Evolutionary conservation across 768 basidiomycete genomes (phyloP), one percentile per base, ranked within the genome.

Genomic region (Cyathus striatus): DNA sequence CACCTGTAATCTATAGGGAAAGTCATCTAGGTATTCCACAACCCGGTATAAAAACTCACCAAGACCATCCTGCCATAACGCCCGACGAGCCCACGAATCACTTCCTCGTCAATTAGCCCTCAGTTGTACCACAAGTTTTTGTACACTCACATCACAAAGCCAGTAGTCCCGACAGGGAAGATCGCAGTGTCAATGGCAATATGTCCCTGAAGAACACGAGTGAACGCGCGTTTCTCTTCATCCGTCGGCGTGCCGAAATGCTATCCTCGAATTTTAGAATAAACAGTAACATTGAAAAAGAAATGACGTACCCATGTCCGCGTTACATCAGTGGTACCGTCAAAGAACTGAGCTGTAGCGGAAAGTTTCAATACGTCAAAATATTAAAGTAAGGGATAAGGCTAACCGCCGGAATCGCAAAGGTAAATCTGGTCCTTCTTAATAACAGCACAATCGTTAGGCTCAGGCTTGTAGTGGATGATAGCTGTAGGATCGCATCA

Each of bases 311-410:
- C 88, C 82, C 81, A 85, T 47, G 91, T 96, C 33, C 94, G 72
- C 1, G 93, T 95, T 13, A 88, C 87, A 57, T 99, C 95, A 1
- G 96, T 99, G 0, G 95, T 98, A 7, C 95, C 95, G 51, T 98
- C 95, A 24, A 79, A 60, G 64, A 83, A 95, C 63, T 96, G 93
- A 2, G 76, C 85, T 86, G 47, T 14, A 16, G 18, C 2, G n/a
- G 21, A 12, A 17, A 21, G 17, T n/a, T 40, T 3, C 17, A 4
- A 23, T 6, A 20, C 20, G 30, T 12, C 10, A 36, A 16, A 4
- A 7, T 25, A 10, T 22, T 17, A 32, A 34, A 12, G 22, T 42
- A 55, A 23, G 20, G 3, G 26, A 22, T 12, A 6, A 17, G 9
- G 1, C 25, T 21, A 23, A 81, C 87, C 90, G 56, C 94, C 94